Evolutionary conservation across 2,329 filamentous ascomycete species (phyloP).

Genomic region (Trichoderma sp.): DNA sequence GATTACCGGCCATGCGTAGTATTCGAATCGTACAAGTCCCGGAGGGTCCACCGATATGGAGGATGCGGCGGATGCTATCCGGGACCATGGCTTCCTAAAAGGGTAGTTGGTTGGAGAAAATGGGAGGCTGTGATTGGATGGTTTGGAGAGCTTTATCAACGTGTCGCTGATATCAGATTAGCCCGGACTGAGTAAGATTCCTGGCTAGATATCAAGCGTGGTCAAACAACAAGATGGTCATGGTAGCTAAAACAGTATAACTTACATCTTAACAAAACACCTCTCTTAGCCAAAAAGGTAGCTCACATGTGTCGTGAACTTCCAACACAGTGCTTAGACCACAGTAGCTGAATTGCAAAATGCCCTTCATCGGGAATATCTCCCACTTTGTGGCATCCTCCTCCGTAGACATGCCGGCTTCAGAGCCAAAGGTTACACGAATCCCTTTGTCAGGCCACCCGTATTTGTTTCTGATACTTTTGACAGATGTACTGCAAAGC

Average conservation of each 20-base stretch:
- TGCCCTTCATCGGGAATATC: not conserved
- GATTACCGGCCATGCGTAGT: not conserved
- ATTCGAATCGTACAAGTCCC: not conserved
- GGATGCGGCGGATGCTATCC: not conserved
- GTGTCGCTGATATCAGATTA: not conserved
- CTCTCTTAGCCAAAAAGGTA: too few relatives aligned
- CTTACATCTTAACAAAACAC: too few relatives aligned
- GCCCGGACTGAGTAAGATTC: not conserved
- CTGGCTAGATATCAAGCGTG: not conserved
- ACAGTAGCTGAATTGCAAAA: too few relatives aligned
- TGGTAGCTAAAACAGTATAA: too few relatives aligned
- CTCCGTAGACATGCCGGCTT: not conserved
- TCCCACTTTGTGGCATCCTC: not conserved
- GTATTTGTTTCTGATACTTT: too few relatives aligned
- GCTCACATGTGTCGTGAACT: too few relatives aligned
- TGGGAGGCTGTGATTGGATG: not conserved
- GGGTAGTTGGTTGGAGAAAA: constrained; percentile 8
- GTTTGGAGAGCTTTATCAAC: not conserved
- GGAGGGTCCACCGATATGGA: not conserved
- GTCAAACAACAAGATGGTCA: too few relatives aligned
- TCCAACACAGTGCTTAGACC: too few relatives aligned
- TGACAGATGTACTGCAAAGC: too few relatives aligned
- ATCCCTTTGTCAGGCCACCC: too few relatives aligned
- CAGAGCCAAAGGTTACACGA: not conserved
- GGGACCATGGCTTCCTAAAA: not conserved